Evolutionary conservation across 768 basidiomycete species (phyloP).

Genomic region (Podaxis pistillaris): DNA sequence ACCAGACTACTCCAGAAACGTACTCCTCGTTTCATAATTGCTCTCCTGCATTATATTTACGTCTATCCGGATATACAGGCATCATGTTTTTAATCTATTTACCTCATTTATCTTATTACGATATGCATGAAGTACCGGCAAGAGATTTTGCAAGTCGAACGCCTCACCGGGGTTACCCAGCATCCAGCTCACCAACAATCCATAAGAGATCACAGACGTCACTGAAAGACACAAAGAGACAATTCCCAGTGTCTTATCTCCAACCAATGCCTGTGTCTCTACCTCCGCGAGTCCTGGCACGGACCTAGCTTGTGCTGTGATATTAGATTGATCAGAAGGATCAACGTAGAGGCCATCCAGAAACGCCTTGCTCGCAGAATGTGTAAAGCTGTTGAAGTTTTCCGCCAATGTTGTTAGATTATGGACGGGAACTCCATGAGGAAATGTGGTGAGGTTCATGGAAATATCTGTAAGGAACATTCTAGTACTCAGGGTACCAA

Average conservation of each 20-base stretch:
- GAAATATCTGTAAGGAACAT: neutral
- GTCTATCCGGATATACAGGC: no score
- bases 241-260: neutral
- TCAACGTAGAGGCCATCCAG: neutral
- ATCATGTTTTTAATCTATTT: no score
- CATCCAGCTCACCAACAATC: neutral
- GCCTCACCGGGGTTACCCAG: neutral
- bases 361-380: neutral
- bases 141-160: neutral
- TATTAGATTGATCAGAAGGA: neutral
- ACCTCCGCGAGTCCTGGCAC: neutral
- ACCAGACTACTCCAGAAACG: no score
- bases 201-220: neutral
- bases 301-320: neutral
- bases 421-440: neutral
- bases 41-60: no score
- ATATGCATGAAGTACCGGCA: neutral
- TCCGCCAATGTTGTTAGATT: neutral
- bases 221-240: slow-evolving; percentile 1
- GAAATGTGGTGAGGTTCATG: neutral
- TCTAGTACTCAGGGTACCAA: neutral
- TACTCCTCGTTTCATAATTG: no score
- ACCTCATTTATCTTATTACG: no score
- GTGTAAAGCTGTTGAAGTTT: neutral
- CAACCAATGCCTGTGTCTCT: neutral